A percentile compares a stretch with the other conserved stretches of the same genome.
phyloP scores from a whole-genome alignment of 2,329 filamentous ascomycete species.

The Stagonosporopsis cucurbitacearum region DNA sequence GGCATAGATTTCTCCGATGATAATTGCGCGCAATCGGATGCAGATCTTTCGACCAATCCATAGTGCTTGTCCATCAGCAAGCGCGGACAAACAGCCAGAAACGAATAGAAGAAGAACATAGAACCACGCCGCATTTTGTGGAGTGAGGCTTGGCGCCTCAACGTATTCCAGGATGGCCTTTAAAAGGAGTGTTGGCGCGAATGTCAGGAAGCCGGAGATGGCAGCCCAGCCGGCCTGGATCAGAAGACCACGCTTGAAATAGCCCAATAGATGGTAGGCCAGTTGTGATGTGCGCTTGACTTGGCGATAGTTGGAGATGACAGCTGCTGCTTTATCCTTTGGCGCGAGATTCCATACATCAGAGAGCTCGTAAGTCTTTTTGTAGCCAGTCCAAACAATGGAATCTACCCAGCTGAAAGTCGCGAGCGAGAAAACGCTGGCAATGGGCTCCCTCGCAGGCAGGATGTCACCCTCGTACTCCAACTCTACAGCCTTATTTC shows the following conservation, averaged over 20 bases:
- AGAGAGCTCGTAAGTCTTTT: slow-evolving; percentile 78
- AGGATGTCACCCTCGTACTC: slow-evolving; percentile 89
- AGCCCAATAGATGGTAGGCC: slow-evolving; percentile 79
- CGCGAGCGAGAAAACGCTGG: slow-evolving; percentile 84
- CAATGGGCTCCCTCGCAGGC: slow-evolving; percentile 84
- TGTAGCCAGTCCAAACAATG: slow-evolving; percentile 89
- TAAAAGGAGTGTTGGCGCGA: slow-evolving; percentile 87
- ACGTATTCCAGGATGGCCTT: slow-evolving; percentile 93
- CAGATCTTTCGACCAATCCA: slow-evolving; percentile 96
- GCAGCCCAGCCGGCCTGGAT: slow-evolving; percentile 82
- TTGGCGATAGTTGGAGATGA: slow-evolving; percentile 83
- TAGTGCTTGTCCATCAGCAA: slow-evolving; percentile 83
- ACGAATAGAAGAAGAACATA: slow-evolving; percentile 90
- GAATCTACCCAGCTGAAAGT: slow-evolving; percentile 92
- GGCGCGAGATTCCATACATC: slow-evolving; percentile 92
- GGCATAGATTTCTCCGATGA: slow-evolving; percentile 96
- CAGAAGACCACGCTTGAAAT: slow-evolving; percentile 79
- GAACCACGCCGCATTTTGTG: slow-evolving; percentile 90
- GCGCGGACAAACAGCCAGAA: slow-evolving; percentile 79
- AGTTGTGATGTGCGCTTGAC: slow-evolving; percentile 81
- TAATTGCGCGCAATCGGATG: slow-evolving; percentile 89
- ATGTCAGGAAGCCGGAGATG: slow-evolving; percentile 82
- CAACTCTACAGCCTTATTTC: slow-evolving; percentile 85
- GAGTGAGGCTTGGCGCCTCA: slow-evolving; percentile 77
- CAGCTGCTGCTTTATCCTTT: slow-evolving; percentile 82